phyloP scores from a whole-genome alignment of 495 filamentous ascomycete species.

The Thozetella sp. region DNA sequence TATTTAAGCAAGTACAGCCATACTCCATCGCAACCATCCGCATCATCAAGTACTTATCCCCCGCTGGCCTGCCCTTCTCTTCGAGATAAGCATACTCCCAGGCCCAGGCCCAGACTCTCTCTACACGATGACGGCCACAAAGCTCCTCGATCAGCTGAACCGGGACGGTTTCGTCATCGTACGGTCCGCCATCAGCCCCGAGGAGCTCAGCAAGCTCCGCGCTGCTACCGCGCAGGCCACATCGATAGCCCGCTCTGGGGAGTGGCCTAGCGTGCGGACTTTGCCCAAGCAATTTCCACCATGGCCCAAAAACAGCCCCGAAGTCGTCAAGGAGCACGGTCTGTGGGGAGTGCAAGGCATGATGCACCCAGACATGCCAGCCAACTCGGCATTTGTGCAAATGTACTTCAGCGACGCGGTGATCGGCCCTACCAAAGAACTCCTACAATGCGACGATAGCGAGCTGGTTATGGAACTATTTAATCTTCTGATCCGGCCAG shows the following conservation, averaged over 20 bases:
- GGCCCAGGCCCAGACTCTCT: too few relatives aligned
- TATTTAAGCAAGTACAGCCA: too few relatives aligned
- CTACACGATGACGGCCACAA: too few relatives aligned
- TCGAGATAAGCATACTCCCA: too few relatives aligned
- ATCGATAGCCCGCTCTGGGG: conserved; percentile 56
- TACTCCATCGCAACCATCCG: too few relatives aligned
- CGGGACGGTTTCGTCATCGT: conserved; percentile 35
- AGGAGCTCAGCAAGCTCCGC: conserved; percentile 45
- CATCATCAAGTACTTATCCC: too few relatives aligned
- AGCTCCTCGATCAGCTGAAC: conserved; percentile 25
- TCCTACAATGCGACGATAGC: conserved; percentile 44
- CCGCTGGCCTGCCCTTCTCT: too few relatives aligned
- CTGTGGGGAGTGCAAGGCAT: conserved; percentile 78
- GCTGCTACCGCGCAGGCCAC: conserved; percentile 53
- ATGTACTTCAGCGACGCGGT: conserved; percentile 68
- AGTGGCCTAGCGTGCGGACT: conserved; percentile 79
- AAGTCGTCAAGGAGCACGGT: conserved; percentile 78
- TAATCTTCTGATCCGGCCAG: conserved; percentile 73
- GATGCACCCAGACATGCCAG: conserved; percentile 36
- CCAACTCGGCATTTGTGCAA: conserved; percentile 52
- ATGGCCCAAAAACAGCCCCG: conserved; percentile 57
- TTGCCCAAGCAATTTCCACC: conserved; percentile 87
- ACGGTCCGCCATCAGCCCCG: conserved; percentile 27
- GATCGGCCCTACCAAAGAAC: conserved; percentile 52
- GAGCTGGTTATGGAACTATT: conserved; percentile 77